phyloP scores from a whole-genome alignment of 2,329 filamentous ascomycete species.

The Penicillium decumbens region DNA sequence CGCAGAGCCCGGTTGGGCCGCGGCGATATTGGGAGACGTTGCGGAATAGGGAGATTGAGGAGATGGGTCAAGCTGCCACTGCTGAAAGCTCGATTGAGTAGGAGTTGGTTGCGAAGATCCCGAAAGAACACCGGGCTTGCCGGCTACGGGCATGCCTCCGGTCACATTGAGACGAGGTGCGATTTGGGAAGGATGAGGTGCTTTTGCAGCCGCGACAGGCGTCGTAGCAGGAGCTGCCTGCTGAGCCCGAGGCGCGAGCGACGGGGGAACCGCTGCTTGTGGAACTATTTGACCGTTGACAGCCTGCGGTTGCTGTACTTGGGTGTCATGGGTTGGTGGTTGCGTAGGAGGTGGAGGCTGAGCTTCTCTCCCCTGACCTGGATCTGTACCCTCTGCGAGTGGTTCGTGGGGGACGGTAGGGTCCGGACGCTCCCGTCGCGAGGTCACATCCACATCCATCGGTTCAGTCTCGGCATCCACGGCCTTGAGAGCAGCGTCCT shows the following conservation, averaged over 20 bases:
- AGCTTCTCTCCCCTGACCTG: slow-evolving; percentile 1
- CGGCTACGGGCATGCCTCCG: slow-evolving; percentile 11
- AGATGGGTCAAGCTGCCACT: slow-evolving; percentile 34
- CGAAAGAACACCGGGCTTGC: slow-evolving; percentile 17
- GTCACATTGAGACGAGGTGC: slow-evolving; percentile 20
- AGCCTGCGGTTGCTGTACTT: slow-evolving; percentile 14
- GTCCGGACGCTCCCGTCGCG: slow-evolving; percentile 8
- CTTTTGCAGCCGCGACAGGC: slow-evolving; percentile 13
- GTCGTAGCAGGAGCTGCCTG: slow-evolving; percentile 19
- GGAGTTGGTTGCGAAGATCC: slow-evolving; percentile 20
- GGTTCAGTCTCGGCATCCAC: slow-evolving; percentile 16
- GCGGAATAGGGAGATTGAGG: slow-evolving; percentile 30
- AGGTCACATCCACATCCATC: slow-evolving; percentile 27
- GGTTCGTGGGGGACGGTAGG: slow-evolving; percentile 5
- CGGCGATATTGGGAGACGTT: slow-evolving; percentile 19
- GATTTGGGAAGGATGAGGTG: slow-evolving; percentile 26
- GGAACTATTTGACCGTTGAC: slow-evolving; percentile 19
- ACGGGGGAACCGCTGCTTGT: slow-evolving; percentile 21
- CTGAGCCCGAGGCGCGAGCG: slow-evolving; percentile 17
- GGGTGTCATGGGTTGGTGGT: neutral
- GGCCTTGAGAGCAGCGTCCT: slow-evolving; percentile 8
- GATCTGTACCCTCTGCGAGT: slow-evolving; percentile 2
- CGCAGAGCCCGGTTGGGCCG: slow-evolving; percentile 15
- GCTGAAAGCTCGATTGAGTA: slow-evolving; percentile 34
- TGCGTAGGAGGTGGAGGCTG: slow-evolving; percentile 7